These are phyloP conservation scores for Sequoiadendron giganteum DNA, from an alignment of 75 land plant species.

Conservation along the genomic window DNA sequence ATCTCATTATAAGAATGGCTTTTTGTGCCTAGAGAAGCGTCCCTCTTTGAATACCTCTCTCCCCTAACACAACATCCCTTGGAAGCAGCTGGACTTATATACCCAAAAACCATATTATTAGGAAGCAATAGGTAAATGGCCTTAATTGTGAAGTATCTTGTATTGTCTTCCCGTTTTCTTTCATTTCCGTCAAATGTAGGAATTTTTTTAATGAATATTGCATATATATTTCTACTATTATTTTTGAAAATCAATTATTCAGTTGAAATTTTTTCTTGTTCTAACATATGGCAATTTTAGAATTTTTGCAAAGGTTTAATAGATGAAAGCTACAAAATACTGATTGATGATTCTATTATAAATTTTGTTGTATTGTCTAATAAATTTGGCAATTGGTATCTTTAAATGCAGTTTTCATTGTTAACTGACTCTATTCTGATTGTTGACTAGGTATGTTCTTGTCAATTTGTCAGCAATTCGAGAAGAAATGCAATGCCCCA, in stretches of 20 bases:
- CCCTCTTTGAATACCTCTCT: background rate
- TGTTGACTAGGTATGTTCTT: conserved; percentile 26
- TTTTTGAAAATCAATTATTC: background rate
- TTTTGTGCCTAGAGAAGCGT: no score
- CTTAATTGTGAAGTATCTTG: background rate
- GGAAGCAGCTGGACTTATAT: background rate
- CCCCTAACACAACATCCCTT: background rate
- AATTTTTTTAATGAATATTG: background rate
- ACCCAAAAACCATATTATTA: background rate
- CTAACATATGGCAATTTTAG: background rate
- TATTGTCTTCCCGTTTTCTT: background rate
- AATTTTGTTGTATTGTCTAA: background rate
- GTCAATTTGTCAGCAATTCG: conserved; percentile 52
- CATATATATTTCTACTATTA: background rate
- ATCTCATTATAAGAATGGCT: no score
- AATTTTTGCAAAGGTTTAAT: background rate
- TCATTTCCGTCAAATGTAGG: background rate
- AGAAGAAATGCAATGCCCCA: conserved; percentile 66
- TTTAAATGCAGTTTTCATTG: background rate
- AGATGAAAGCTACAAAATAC: background rate
- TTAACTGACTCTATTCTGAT: background rate
- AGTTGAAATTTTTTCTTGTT: background rate
- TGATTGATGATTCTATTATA: background rate
- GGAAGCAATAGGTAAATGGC: background rate
- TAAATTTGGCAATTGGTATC: background rate